Percentiles rank a stretch among this genome's conserved stretches.
phyloP scores from a whole-genome alignment of 148 eudicot genomes.

The Tetragonia tetragonoides region DNA sequence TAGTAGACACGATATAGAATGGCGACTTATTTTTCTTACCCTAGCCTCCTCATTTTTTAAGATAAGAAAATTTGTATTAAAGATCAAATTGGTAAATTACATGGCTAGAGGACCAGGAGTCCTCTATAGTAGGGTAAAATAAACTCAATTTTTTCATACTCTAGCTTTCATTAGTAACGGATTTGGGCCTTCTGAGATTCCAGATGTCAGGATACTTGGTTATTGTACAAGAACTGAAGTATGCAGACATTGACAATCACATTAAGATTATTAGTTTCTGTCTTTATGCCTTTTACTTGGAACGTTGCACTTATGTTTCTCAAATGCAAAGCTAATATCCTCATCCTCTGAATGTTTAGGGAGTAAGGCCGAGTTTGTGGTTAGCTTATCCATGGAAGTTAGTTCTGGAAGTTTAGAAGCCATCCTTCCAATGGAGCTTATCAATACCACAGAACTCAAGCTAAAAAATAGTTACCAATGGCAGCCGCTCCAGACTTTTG shows the following conservation, averaged over 20 bases:
- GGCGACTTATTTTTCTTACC: no score
- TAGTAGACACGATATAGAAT: no score
- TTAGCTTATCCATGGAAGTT: slow-evolving; percentile 78
- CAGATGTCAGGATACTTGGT: not conserved
- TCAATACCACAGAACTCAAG: slow-evolving; percentile 76
- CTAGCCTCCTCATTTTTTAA: no score
- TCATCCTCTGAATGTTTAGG: slow-evolving; percentile 40
- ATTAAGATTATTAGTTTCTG: no score
- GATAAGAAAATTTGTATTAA: no score
- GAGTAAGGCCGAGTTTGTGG: slow-evolving; percentile 55
- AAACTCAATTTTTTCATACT: no score
- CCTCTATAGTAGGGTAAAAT: no score
- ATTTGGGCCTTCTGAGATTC: no score
- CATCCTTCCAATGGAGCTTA: slow-evolving; percentile 63
- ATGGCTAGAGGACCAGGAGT: no score
- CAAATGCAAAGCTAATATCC: not conserved
- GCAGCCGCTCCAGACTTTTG: slow-evolving; percentile 90
- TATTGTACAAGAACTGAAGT: not conserved
- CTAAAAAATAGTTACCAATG: slow-evolving; percentile 60
- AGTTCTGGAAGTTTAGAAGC: slow-evolving; percentile 66
- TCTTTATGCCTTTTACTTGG: not conserved
- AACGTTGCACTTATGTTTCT: not conserved
- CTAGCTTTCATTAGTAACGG: no score
- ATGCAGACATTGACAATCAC: not conserved
- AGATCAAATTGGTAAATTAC: no score